Base-by-base conservation (phyloP, 805 yeast species). In the Zygotorulaspora florentina region DNA sequence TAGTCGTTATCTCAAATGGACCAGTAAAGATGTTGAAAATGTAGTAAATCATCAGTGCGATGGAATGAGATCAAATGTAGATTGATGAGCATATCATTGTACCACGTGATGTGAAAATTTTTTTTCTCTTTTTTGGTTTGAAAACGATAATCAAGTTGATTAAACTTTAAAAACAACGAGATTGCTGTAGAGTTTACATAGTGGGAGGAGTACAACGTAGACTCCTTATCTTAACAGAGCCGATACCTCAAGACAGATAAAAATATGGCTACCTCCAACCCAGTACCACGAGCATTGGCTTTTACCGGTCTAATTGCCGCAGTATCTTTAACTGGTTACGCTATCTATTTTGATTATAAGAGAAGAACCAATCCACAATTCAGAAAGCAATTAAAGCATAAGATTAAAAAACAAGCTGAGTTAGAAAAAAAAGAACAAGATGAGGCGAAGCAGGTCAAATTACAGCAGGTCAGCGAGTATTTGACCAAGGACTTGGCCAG, bases 341-440 rank as follows among this genome's bases (percentile, higher is more conserved):
- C 91, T 46, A 72, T 80, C 31, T 93, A 87, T 73, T 95, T 95
- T 62, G 99, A 93, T 71, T 86, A 89, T 74, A 77, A 77, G 69
- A 87, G 99, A 71, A 86, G 98, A 71, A 74, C 75, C 68, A 80
- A 85, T 47, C 67, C 85, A 16, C 85, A 79, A 47, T 95, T 93
- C 76, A 86, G 99, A 75, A 81, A 77, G 60, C 65, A 77, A 38
- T 75, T 93, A 60, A 79, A 79, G 61, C 80, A 79, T 65, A 75
- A 77, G 61, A 76, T 81, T 47, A 77, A 75, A 59, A 74, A 77
- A 58, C 85, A 84, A 56, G 74, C 75, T 50, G 81, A 81, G 62
- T 67, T 71, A 53, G 77, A 79, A 47, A 75, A 77, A 55, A 72
- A 73, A 56, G 70, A 67, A 47, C 77, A 76, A 42, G 80, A 78